These are phyloP conservation scores for Chlamydomonas sphaeroides DNA, from an alignment of 139 green algal species.

Conservation along the genomic window DNA sequence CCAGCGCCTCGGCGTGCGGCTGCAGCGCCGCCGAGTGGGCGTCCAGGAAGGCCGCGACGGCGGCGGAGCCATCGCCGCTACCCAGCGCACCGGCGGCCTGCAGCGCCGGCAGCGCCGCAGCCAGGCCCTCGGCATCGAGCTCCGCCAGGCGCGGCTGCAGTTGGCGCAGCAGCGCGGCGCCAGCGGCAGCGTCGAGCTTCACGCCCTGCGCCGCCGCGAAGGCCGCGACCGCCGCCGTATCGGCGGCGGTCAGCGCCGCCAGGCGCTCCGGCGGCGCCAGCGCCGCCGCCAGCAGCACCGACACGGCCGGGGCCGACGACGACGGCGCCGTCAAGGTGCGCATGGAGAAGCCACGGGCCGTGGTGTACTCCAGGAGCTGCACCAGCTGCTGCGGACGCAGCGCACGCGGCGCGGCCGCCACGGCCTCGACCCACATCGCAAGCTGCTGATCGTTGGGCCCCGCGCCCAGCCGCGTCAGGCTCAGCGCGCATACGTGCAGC, in stretches of 20 bases:
- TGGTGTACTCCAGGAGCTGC: not conserved
- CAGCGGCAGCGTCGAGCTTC: not conserved
- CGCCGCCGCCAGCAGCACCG: not conserved
- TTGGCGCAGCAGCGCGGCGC: not conserved
- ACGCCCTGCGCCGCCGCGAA: conserved; percentile 19
- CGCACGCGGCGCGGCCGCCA: not conserved
- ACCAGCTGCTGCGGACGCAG: not conserved
- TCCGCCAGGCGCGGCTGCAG: conserved; percentile 6
- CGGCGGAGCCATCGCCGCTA: not conserved
- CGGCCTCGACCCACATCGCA: conserved; percentile 3
- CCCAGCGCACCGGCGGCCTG: not conserved
- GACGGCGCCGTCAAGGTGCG: not conserved
- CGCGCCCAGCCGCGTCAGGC: not conserved
- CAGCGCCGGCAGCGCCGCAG: conserved; percentile 5
- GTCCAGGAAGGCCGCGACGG: not conserved
- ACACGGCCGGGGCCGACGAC: no score
- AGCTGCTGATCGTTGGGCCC: conserved; percentile 14
- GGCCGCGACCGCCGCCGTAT: not conserved
- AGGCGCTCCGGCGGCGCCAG: not conserved
- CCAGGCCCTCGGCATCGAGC: not conserved
- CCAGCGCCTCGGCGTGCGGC: conserved; percentile 7
- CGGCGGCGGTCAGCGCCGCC: not conserved
- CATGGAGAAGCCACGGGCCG: not conserved
- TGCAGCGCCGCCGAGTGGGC: conserved; percentile 1
- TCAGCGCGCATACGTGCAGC: not conserved